phyloP scores from a whole-genome alignment of 2,329 filamentous ascomycete species.

The Cladophialophora chaetospira region DNA sequence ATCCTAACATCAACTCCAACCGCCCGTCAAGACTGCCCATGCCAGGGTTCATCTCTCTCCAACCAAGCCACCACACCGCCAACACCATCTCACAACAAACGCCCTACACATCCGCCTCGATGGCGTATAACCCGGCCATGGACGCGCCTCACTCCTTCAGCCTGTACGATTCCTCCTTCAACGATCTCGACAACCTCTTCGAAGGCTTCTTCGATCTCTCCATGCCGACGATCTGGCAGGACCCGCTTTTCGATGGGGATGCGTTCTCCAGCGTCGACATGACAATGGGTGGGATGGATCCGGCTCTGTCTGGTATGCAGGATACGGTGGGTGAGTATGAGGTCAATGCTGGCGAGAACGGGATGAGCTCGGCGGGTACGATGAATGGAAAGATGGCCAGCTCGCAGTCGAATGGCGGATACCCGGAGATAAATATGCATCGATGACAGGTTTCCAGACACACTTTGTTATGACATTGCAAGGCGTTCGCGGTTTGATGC shows the following conservation, averaged over 20 bases:
- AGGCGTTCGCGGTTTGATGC: neutral
- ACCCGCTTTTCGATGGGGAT: conserved; percentile 31
- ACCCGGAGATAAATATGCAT: conserved; percentile 1
- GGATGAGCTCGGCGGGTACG: neutral
- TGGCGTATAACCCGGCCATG: neutral
- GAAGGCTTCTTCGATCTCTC: conserved; percentile 34
- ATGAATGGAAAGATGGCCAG: neutral
- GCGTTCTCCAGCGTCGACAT: conserved; percentile 26
- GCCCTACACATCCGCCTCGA: neutral
- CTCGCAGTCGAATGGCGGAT: neutral
- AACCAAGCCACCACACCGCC: neutral
- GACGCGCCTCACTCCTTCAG: conserved; percentile 4
- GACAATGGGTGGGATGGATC: conserved; percentile 1
- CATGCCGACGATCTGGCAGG: conserved; percentile 34
- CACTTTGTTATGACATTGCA: neutral
- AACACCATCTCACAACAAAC: neutral
- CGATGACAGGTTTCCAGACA: neutral
- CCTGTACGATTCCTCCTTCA: conserved; percentile 27
- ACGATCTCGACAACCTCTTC: conserved; percentile 34
- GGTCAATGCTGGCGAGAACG: neutral
- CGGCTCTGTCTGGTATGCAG: neutral
- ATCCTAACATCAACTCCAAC: neutral
- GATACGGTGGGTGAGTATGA: neutral
- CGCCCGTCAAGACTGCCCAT: neutral
- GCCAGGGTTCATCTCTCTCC: neutral